Evolutionary conservation across 2,329 filamentous ascomycete genomes (phyloP), one percentile per base, ranked within the genome.

Genomic region (Hypoxylon sp.): DNA sequence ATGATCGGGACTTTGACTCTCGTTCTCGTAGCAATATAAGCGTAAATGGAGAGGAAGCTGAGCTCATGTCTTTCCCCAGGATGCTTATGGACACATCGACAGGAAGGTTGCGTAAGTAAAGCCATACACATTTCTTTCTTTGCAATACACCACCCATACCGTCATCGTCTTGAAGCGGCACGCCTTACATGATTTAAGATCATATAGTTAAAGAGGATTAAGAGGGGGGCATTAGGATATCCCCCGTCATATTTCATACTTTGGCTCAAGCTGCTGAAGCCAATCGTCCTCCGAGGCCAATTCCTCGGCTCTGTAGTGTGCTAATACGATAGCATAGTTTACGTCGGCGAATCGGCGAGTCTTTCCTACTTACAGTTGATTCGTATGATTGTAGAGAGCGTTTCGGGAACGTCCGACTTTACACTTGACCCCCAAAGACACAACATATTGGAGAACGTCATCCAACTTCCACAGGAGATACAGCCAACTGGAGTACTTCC

Each of bases 261-360:
- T 71, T 73, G 44, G 73, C 62, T 63, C 18, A 40, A 53, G 16
- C 22, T 26, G 3, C n/a, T 36, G 12, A 4, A 11, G 18, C 6
- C 3, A 26, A 2, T 44, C n/a, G 1, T 7, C 52, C n/a, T 7
- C 18, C 3, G 18, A 18, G 28, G 0, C 30, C 7, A 32, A 20
- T 30, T 18, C 40, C 11, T 16, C 7, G 6, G 11, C 14, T 36
- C 7, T 6, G 33, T 8, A 5, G 4, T 22, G 24, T 60, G 26
- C 69, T 72, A 56, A 71, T 40, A 51, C 46, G 22, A 24, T 28
- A 33, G 11, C 7, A 16, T 48, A 86, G 85, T 87, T 22, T 89
- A 89, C 65, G 80, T 89, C 64, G 87, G 88, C n/a, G 85, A 89
- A 67, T 87, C 88, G 1, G 86, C 87, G 0, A 86, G 85, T 0